A percentile compares a stretch with the other conserved stretches of the same genome.
Conservation (phyloP, 352 stramenopile genomes). For the Globisporangium perplexum region DNA sequence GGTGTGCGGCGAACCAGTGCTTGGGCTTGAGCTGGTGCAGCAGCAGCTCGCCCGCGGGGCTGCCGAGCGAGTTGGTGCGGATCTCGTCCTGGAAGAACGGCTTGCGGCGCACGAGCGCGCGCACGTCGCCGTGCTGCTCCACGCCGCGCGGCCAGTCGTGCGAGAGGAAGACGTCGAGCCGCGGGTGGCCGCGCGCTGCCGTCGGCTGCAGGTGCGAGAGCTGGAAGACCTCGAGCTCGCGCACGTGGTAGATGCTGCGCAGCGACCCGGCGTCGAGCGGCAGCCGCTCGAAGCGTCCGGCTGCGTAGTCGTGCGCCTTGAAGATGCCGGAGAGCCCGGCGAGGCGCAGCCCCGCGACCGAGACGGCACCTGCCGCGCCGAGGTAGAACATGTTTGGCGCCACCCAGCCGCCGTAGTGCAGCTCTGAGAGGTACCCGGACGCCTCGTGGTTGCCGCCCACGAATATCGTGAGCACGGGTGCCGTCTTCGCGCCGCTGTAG, state of each 20-base stretch:
- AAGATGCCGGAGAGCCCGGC: slow-evolving; percentile 93
- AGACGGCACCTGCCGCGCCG: slow-evolving; percentile 82
- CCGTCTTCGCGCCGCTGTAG: slow-evolving; percentile 80
- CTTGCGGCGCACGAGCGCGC: slow-evolving; percentile 90
- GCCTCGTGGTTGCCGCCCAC: slow-evolving; percentile 97
- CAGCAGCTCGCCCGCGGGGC: slow-evolving; percentile 89
- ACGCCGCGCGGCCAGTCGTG: slow-evolving; percentile 99
- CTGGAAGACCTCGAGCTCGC: slow-evolving; percentile 92
- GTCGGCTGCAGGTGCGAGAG: slow-evolving; percentile 73
- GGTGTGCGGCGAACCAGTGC: slow-evolving; percentile 97
- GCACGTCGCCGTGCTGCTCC: slow-evolving; percentile 91
- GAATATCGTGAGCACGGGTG: slow-evolving; percentile 91
- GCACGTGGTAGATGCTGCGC: slow-evolving; percentile 94
- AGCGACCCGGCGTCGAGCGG: slow-evolving; percentile 77
- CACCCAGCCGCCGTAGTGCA: slow-evolving; percentile 94
- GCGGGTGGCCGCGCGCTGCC: slow-evolving; percentile 32
- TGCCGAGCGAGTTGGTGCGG: slow-evolving; percentile 91
- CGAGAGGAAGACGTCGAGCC: slow-evolving; percentile 87
- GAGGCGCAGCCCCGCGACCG: slow-evolving; percentile 81
- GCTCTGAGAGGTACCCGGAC: slow-evolving; percentile 89
- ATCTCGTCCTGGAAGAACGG: slow-evolving; percentile 95
- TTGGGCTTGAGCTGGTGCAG: slow-evolving; percentile 89
- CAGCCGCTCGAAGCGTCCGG: slow-evolving; percentile 87
- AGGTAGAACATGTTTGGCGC: slow-evolving; percentile 97
- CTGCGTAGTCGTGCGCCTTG: slow-evolving; percentile 66